phyloP scores from a whole-genome alignment of 352 stramenopile genomes.

The Phytophthora macrochlamydospora region DNA sequence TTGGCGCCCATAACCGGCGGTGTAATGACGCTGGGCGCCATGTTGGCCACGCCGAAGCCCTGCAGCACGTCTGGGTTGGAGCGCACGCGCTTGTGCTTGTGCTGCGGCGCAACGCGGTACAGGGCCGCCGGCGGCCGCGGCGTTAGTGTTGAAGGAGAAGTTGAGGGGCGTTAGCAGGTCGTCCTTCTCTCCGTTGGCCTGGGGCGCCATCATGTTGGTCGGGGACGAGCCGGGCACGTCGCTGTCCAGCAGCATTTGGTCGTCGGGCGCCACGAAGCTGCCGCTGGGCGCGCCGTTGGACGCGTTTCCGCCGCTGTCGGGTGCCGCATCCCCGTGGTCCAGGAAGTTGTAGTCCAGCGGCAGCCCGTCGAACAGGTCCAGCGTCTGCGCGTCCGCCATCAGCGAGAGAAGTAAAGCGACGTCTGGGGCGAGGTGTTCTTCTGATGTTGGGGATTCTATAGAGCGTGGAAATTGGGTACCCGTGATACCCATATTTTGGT shows the following conservation, averaged over 20 bases:
- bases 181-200: constrained; percentile 36
- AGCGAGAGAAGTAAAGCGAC: constrained; percentile 8
- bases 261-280: constrained; percentile 25
- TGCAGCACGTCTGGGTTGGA: constrained; percentile 64
- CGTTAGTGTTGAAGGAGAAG: constrained; percentile 44
- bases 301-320: constrained; percentile 7
- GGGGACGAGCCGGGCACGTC: constrained; percentile 41
- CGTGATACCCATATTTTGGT: too few species aligned
- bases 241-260: constrained; percentile 62
- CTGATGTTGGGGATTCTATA: background rate
- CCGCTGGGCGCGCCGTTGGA: background rate
- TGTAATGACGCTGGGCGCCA: constrained; percentile 36
- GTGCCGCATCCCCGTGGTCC: constrained; percentile 12
- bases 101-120: constrained; percentile 53
- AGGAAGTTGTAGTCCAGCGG: constrained; percentile 61
- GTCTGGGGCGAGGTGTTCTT: background rate
- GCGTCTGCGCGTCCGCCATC: constrained; percentile 47
- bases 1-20: constrained; percentile 22
- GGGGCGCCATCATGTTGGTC: constrained; percentile 35
- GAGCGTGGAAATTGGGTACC: too few species aligned
- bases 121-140: constrained; percentile 4
- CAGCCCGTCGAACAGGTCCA: constrained; percentile 59
- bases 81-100: constrained; percentile 67
- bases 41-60: constrained; percentile 39
- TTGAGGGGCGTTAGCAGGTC: constrained; percentile 48